These are phyloP conservation scores for Naegleria lovaniensis DNA, from an alignment of 208 protist genomes.

Conservation along the genomic window DNA sequence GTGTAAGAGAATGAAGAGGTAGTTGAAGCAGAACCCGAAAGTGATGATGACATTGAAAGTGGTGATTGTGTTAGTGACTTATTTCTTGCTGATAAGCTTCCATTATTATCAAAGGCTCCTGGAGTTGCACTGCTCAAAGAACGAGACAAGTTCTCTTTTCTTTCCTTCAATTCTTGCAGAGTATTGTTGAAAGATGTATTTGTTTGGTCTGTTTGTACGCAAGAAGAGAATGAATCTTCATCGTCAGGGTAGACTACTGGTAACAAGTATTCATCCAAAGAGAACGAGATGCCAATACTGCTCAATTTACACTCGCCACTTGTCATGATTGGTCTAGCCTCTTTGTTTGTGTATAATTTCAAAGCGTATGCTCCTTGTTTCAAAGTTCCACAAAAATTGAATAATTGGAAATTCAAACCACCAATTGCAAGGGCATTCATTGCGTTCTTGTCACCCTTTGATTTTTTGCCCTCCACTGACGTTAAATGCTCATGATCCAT, in stretches of 20 bases:
- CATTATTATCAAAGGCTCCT: neutral
- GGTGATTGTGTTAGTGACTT: neutral
- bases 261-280: neutral
- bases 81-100: neutral
- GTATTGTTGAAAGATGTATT: neutral
- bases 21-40: neutral
- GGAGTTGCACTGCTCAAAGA: neutral
- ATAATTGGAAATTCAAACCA: slow-evolving; percentile 4
- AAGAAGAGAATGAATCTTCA: neutral
- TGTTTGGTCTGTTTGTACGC: neutral
- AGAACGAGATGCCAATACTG: neutral
- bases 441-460: neutral
- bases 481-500: neutral
- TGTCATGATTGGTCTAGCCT: neutral
- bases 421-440: neutral
- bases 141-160: neutral
- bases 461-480: neutral
- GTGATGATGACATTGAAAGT: neutral
- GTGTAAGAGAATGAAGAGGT: neutral
- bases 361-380: neutral
- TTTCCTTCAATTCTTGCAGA: neutral
- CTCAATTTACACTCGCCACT: neutral
- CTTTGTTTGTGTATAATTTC: neutral
- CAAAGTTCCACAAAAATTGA: neutral
- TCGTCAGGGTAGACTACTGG: neutral